A percentile compares a stretch with the other conserved stretches of the same genome.
phyloP scores from a whole-genome alignment of 177 flowering plant species.

The Telopea speciosissima region DNA sequence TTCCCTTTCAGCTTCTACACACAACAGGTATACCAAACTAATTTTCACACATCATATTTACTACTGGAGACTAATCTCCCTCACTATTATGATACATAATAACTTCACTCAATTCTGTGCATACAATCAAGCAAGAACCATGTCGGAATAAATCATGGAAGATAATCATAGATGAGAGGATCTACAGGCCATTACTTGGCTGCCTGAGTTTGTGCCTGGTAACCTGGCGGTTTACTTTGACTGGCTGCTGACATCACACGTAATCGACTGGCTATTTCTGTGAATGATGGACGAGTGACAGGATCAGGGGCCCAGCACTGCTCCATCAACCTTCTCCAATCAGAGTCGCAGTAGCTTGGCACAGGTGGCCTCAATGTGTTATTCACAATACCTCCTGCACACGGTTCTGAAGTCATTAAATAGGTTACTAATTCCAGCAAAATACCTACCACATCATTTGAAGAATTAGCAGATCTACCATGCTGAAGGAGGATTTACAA shows the following conservation, averaged over 20 bases:
- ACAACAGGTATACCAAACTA: not conserved
- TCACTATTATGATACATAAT: not conserved
- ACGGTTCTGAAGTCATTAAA: not conserved
- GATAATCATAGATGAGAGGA: not conserved
- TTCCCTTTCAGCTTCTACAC: not conserved
- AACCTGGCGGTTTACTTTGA: constrained; percentile 37
- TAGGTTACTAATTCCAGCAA: not conserved
- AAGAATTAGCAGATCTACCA: not conserved
- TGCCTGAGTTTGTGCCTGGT: constrained; percentile 24
- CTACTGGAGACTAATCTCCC: not conserved
- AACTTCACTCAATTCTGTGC: not conserved
- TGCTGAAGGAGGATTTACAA: not conserved
- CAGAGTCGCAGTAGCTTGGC: constrained; percentile 64
- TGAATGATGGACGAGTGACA: constrained; percentile 54
- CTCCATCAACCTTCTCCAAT: constrained; percentile 80
- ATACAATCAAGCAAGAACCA: not conserved
- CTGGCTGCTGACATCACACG: constrained; percentile 47
- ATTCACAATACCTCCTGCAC: constrained; percentile 75
- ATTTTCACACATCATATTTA: not conserved
- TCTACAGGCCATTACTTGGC: constrained; percentile 20
- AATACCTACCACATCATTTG: not conserved
- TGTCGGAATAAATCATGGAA: not conserved
- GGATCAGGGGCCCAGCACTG: constrained; percentile 90
- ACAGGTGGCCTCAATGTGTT: constrained; percentile 76
- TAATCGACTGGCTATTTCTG: constrained; percentile 59